Base-by-base conservation (phyloP, 306 rosid genomes). In the Fragaria vesca region DNA sequence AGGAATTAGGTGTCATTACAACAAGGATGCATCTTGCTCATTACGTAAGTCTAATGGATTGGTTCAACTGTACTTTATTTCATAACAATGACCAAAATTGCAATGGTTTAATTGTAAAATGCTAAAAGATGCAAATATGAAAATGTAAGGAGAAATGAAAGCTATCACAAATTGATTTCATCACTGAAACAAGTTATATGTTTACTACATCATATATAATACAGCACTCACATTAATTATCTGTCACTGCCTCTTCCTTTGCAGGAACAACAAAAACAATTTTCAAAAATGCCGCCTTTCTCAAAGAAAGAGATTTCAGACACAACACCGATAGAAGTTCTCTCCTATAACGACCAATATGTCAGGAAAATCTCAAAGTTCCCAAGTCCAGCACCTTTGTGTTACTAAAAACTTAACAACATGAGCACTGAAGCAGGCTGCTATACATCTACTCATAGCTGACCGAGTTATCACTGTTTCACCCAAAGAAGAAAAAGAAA, bases 401-500 rank as follows among this genome's bases (percentile, higher is more conserved):
- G 90, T 77, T 80, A 85, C 86, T 18, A 90, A 51, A 79, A 85
- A 36, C 86, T 89, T 95, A 6, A 86, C 80, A 47, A 87, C 86
- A 88, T 90, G 86, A 46, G 94, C 97, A 81, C 86, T 75, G 81
- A 90, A 51, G 91, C 97, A 95, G 80, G 85, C 84, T 69, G 78
- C 89, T 72, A 90, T 73, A 61, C 97, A 95, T 71, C 85, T 92
- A 78, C 86, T 81, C 90, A 87, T 86, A 43, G 85, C 74, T 71
- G 89, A 86, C 79, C 75, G 90, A 0, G 97, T 89, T 80, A 90
- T 87, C 81, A 89, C 97, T 89, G 88, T 46, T 75, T 78, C 71
- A 81, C 74, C 82, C 79, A 81, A 52, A 72, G 47, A 57, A 26
- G 51, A 72, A 28, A 24, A 66, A 61, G 3, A 38, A 75, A 5